Evolutionary conservation across 352 stramenopile species (phyloP), one percentile per base, ranked within the genome.

Genomic region (Blastocystis sp.): DNA sequence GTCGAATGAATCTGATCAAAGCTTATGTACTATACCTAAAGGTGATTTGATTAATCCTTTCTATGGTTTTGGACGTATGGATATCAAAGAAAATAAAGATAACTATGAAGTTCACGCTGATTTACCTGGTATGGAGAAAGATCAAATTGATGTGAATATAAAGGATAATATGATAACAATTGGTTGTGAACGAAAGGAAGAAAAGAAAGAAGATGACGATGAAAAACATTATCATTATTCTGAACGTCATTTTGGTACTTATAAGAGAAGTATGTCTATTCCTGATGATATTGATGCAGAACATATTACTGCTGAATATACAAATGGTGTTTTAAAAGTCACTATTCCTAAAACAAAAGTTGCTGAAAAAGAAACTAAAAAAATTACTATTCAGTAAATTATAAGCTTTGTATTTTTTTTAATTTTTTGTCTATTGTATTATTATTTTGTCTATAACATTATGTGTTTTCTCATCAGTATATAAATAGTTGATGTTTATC

Each of bases 191-290:
- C 16, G 42, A n/a, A 59, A 59, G 33, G 49, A 59, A n/a, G 49
- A 59, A 5, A 1, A 37, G 10, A 55, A 34, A 23, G 2, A 5
- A 4, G 44, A 55, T 9, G 6, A 36, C 31, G 21, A 28, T 16
- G 42, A 55, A 3, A n/a, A 37, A 16, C 43, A 59, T 21, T 56
- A 18, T 35, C 49, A 59, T 25, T 59, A 52, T 28, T 39, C 9
- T 10, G 49, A 59, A 19, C 49, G 49, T 21, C 49, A 59, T 18
- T 59, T 28, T 24, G 49, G 49, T 23, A 28, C 23, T 7, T 59
- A 52, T 40, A 36, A 32, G 23, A 25, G 49, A n/a, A 40, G 49
- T 37, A 28, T 59, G n/a, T 59, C 49, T 16, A 10, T 59, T 6
- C 49, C 49, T 13, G 21, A 23, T 18, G 49, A 59, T 35, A 40